Evolutionary conservation across 768 basidiomycete genomes (phyloP).

Genomic region (Mycena galericulata): DNA sequence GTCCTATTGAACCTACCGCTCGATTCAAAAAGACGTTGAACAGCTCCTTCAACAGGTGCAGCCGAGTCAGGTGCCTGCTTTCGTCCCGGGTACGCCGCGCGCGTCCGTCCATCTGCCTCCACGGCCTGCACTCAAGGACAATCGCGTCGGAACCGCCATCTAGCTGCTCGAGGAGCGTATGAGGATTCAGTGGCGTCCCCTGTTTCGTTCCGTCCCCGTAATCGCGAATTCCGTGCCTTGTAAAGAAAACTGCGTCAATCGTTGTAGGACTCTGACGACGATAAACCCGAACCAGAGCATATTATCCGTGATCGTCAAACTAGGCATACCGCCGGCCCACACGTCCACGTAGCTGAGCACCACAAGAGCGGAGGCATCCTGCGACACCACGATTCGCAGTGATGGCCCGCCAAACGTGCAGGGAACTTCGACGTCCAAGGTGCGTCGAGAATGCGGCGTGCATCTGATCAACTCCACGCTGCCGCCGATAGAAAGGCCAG

Average conservation of each 20-base stretch:
- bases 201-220: conserved; percentile 28
- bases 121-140: conserved; percentile 11
- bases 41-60: conserved; percentile 42
- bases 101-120: not conserved
- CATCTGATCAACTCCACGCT: conserved; percentile 27
- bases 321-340: not conserved
- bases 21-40: conserved; percentile 46
- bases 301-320: conserved; percentile 29
- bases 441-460: conserved; percentile 27
- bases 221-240: conserved; percentile 34
- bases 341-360: conserved; percentile 34
- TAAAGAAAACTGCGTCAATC: not conserved
- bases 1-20: conserved; percentile 29
- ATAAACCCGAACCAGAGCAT: conserved; percentile 34
- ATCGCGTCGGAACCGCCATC: not conserved
- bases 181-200: not conserved
- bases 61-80: conserved; percentile 37
- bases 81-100: conserved; percentile 25
- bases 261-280: not conserved
- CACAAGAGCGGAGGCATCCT: conserved; percentile 34
- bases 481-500: conserved; percentile 33
- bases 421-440: conserved; percentile 25
- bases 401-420: not conserved
- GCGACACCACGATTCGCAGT: conserved; percentile 30
- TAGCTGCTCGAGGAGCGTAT: not conserved